Evolutionary conservation across 345 rosid species (phyloP).

Genomic region (Lenwebbia sp.): DNA sequence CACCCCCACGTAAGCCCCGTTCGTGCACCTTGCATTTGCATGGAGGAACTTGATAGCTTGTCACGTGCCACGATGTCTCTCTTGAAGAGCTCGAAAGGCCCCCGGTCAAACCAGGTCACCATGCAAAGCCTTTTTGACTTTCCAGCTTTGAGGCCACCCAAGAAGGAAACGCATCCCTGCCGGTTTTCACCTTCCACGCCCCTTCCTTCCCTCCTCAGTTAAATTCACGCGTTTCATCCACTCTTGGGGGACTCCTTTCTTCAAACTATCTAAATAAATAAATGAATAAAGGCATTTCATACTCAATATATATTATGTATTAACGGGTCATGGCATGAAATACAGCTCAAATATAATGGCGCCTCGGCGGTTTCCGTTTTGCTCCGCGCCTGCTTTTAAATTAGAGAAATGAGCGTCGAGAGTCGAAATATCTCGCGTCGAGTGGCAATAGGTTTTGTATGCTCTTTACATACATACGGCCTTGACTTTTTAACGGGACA

Average conservation of each 20-base stretch:
- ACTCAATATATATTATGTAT: background rate
- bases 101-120: background rate
- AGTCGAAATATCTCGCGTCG: background rate
- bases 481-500: too few relatives aligned
- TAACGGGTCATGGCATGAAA: background rate
- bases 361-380: background rate
- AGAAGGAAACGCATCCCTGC: background rate
- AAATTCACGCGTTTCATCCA: background rate
- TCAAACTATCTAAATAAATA: background rate
- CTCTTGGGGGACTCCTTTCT: background rate
- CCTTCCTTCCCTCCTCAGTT: background rate
- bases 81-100: background rate
- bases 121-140: background rate
- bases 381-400: background rate
- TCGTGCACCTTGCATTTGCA: background rate
- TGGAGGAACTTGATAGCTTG: background rate
- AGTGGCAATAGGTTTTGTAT: background rate
- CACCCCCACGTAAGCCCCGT: background rate
- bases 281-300: background rate
- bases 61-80: background rate
- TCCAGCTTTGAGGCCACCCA: background rate
- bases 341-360: background rate
- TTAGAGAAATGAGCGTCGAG: background rate
- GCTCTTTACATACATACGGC: background rate
- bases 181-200: background rate